Percentiles rank a stretch among this genome's conserved stretches.
These are phyloP conservation scores for Podaxis mareebaensis DNA, from an alignment of 768 basidiomycete genomes.

Conservation along the genomic window DNA sequence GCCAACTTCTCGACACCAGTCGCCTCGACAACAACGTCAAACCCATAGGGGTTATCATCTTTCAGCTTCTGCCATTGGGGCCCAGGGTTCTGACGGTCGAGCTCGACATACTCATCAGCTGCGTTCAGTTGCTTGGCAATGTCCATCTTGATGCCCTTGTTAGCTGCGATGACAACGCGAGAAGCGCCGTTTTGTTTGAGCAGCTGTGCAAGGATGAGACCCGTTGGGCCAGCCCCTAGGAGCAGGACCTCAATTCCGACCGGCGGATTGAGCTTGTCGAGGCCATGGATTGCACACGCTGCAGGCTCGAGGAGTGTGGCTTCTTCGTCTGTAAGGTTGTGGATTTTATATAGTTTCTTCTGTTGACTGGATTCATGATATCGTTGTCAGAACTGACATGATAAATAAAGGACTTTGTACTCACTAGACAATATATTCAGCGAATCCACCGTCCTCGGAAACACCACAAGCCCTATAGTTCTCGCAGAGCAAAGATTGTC, in stretches of 20 bases:
- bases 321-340: conserved; percentile 86
- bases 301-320: conserved; percentile 88
- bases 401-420: conserved; percentile 25
- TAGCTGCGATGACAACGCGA: conserved; percentile 81
- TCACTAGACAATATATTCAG: conserved; percentile 85
- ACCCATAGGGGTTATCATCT: conserved; percentile 82
- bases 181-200: conserved; percentile 85
- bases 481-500: conserved; percentile 82
- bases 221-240: conserved; percentile 87
- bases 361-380: conserved; percentile 32
- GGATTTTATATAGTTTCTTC: conserved; percentile 82
- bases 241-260: conserved; percentile 85
- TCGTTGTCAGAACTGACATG: not conserved
- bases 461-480: conserved; percentile 82
- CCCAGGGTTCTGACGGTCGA: conserved; percentile 74
- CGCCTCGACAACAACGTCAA: conserved; percentile 76
- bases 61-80: conserved; percentile 82
- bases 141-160: conserved; percentile 90
- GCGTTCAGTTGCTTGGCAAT: conserved; percentile 79
- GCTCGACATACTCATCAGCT: conserved; percentile 83
- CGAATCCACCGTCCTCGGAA: conserved; percentile 82
- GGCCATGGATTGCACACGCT: conserved; percentile 88
- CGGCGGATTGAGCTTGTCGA: conserved; percentile 81
- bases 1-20: conserved; percentile 83
- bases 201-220: conserved; percentile 87